phyloP scores from a whole-genome alignment of 306 rosid genomes.

The Prinsepia uniflora region DNA sequence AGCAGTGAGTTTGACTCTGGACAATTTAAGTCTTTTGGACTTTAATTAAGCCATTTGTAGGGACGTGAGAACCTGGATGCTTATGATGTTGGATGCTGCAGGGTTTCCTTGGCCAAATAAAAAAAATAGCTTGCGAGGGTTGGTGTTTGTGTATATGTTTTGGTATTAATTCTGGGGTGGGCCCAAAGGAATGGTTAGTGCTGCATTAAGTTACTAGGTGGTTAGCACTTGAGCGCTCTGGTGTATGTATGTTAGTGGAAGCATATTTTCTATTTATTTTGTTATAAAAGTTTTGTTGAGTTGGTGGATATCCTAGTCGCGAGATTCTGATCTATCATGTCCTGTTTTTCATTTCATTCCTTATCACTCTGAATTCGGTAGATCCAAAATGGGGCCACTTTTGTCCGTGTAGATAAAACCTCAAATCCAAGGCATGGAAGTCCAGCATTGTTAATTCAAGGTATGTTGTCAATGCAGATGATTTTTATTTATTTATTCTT shows the following conservation, averaged over 20 bases:
- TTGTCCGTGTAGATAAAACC: constrained; percentile 77
- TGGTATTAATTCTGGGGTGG: no score
- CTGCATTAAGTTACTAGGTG: no score
- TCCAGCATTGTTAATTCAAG: constrained; percentile 84
- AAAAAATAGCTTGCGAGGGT: background rate
- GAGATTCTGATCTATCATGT: constrained; percentile 15
- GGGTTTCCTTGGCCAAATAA: background rate
- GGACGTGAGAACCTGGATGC: background rate
- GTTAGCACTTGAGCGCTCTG: no score
- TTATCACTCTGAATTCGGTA: constrained; percentile 45
- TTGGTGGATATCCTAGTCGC: constrained; percentile 7
- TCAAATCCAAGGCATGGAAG: constrained; percentile 77
- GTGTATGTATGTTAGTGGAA: background rate
- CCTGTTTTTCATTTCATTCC: constrained; percentile 21
- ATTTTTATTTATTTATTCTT: constrained; percentile 16
- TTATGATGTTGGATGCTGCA: no score
- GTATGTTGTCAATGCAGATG: constrained; percentile 35
- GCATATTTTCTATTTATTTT: background rate
- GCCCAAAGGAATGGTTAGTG: no score
- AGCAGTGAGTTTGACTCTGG: background rate
- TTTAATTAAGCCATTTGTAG: background rate
- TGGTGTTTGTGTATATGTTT: no score
- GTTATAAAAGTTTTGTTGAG: constrained; percentile 1
- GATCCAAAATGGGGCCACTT: constrained; percentile 94
- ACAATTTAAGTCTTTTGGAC: background rate